Percentiles rank a stretch among this genome's conserved stretches.
phyloP scores from a whole-genome alignment of 345 rosid genomes.

The Eucalyptus leucophloia region DNA sequence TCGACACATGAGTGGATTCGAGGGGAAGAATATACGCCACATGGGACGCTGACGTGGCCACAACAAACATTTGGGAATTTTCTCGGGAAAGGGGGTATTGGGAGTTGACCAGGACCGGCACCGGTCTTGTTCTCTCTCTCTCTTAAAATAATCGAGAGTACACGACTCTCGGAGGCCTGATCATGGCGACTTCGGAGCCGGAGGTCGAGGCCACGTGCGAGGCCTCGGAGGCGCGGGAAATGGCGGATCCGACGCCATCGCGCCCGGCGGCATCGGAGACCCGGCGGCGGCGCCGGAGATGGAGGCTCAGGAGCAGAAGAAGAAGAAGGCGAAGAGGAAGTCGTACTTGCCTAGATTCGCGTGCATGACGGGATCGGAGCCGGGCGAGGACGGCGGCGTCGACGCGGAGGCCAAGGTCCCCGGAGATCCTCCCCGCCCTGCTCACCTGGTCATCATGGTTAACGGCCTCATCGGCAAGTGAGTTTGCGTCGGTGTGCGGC shows the following conservation, averaged over 20 bases:
- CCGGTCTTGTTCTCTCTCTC: not conserved
- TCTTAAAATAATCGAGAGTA: not conserved
- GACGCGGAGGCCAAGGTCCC: conserved; percentile 32
- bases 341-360: conserved; percentile 13
- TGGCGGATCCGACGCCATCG: not conserved
- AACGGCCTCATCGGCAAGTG: conserved; percentile 89
- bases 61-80: no score
- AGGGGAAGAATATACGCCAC: not conserved
- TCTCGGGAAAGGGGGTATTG: not conserved
- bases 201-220: not conserved
- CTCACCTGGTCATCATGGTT: conserved; percentile 75
- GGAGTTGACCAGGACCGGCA: not conserved
- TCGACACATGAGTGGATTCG: not conserved
- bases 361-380: conserved; percentile 31
- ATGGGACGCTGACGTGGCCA: not conserved
- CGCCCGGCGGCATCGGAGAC: not conserved
- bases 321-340: not conserved
- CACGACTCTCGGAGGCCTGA: not conserved
- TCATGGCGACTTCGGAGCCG: not conserved
- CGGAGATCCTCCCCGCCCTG: conserved; percentile 26
- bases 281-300: not conserved
- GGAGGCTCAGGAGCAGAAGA: not conserved
- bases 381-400: conserved; percentile 29
- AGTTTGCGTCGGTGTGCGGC: not conserved
- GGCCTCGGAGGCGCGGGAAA: not conserved